Base-by-base conservation (phyloP, 148 eudicot genomes). In the Hydrangea macrophylla region DNA sequence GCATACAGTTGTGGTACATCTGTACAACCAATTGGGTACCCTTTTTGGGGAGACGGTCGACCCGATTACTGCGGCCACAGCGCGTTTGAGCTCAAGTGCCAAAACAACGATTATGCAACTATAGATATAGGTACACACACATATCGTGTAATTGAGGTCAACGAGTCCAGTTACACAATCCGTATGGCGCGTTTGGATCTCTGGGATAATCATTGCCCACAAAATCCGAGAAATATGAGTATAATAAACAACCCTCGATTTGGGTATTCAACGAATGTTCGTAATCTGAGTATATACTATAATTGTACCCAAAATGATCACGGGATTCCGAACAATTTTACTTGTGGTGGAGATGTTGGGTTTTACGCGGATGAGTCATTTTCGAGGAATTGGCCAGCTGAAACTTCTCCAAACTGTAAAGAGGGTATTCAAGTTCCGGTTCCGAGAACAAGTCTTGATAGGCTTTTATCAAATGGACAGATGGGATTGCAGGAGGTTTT, bases 61-160 rank as follows among this genome's bases (percentile, higher is more conserved):
- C 72, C 72, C 2, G 9, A 24, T 0, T 66, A 73, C 9, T 80
- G 84, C 28, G 81, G 84, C 12, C 65, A 60, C 13, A 66, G 62
- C n/a, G 27, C 12, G 9, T 76, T 80, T 23, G 32, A 40, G 62
- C 63, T 80, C 3, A 30, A 26, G 2, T 80, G 84, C 51, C 25
- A 58, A 17, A 22, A 45, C 1, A 7, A 57, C 9, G 7, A 27
- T 7, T 28, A 28, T 35, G 7, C 36, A 2, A 9, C 17, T 15
- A 28, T 57, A 11, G 3, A 13, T 0, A 57, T 27, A 15, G 35
- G 15, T 17, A 15, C 18, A 5, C 60, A 27, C 7, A 57, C 30
- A 28, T 27, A 27, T 1, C 13, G 36, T 2, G 2, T 57, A 5
- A 33, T 57, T 0, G 2, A 24, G 35, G 28, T 28, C 60, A 57